Conservation (phyloP, 805 yeast species). For the Candida railenensis region DNA sequence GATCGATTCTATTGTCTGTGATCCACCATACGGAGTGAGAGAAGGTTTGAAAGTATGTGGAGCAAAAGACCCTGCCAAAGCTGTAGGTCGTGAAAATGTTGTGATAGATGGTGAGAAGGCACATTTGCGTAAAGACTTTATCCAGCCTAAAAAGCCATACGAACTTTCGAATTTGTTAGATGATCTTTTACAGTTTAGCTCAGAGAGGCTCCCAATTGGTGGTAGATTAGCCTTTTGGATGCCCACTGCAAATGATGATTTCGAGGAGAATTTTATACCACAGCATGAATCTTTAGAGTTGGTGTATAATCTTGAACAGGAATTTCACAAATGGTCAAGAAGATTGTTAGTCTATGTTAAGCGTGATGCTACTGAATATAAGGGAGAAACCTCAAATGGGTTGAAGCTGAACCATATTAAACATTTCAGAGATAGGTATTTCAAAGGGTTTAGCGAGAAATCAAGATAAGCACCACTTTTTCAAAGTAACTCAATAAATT, state of each 20-base stretch:
- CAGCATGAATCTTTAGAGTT: constrained; percentile 72
- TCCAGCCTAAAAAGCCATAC: constrained; percentile 91
- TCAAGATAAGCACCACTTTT: constrained; percentile 16
- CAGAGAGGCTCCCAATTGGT: constrained; percentile 63
- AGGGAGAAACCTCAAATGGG: constrained; percentile 48
- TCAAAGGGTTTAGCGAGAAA: constrained; percentile 56
- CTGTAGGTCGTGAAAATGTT: constrained; percentile 68
- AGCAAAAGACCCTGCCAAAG: constrained; percentile 63
- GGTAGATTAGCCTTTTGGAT: constrained; percentile 95
- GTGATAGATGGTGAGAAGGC: constrained; percentile 81
- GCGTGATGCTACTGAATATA: constrained; percentile 42
- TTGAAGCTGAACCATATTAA: constrained; percentile 48
- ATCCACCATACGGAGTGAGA: constrained; percentile 97
- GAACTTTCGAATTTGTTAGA: constrained; percentile 73
- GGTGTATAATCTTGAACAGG: constrained; percentile 76
- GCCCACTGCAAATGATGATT: constrained; percentile 94
- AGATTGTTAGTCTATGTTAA: constrained; percentile 79
- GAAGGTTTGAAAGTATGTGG: constrained; percentile 95
- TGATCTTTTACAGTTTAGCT: constrained; percentile 74
- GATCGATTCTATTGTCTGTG: constrained; percentile 85
- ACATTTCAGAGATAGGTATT: constrained; percentile 73
- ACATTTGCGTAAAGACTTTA: constrained; percentile 73
- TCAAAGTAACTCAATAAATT: neutral
- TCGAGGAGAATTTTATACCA: constrained; percentile 67
- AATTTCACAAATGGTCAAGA: constrained; percentile 91